Conservation (phyloP, 495 filamentous ascomycete genomes). For the Penicillium atrosanguineum region DNA sequence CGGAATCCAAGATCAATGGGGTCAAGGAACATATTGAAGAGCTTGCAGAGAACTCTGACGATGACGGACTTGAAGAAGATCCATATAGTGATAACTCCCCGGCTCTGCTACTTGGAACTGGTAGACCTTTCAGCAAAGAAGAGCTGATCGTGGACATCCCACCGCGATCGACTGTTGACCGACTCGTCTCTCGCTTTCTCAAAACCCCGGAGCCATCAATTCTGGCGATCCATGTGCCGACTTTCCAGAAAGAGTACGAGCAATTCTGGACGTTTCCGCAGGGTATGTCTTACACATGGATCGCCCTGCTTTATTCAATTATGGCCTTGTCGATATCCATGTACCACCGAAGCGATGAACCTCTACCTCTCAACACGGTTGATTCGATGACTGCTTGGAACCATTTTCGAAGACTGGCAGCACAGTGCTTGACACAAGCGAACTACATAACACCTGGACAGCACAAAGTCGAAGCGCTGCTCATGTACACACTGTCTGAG, state of each 20-base stretch:
- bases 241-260: constrained; percentile 42
- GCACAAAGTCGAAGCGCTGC: constrained; percentile 38
- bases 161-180: constrained; percentile 37
- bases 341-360: constrained; percentile 28
- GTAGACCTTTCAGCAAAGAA: constrained; percentile 27
- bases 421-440: constrained; percentile 33
- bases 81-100: constrained; percentile 27
- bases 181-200: constrained; percentile 46
- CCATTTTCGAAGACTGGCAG: constrained; percentile 26
- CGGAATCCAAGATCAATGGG: constrained; percentile 33
- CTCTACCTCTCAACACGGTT: constrained; percentile 18
- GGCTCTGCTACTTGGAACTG: constrained; percentile 40
- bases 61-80: constrained; percentile 23
- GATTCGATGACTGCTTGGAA: constrained; percentile 19
- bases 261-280: constrained; percentile 35
- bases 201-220: constrained; percentile 42
- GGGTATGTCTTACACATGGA: constrained; percentile 35
- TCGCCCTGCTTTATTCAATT: constrained; percentile 35
- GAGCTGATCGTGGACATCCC: constrained; percentile 45
- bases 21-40: constrained; percentile 30
- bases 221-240: constrained; percentile 43
- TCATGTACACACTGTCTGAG: constrained; percentile 36
- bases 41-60: constrained; percentile 23
- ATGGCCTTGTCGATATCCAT: constrained; percentile 32
- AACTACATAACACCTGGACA: constrained; percentile 34